These are phyloP conservation scores for Colletotrichum brevisporum DNA, from an alignment of 2,329 filamentous ascomycete genomes.

Conservation along the genomic window DNA sequence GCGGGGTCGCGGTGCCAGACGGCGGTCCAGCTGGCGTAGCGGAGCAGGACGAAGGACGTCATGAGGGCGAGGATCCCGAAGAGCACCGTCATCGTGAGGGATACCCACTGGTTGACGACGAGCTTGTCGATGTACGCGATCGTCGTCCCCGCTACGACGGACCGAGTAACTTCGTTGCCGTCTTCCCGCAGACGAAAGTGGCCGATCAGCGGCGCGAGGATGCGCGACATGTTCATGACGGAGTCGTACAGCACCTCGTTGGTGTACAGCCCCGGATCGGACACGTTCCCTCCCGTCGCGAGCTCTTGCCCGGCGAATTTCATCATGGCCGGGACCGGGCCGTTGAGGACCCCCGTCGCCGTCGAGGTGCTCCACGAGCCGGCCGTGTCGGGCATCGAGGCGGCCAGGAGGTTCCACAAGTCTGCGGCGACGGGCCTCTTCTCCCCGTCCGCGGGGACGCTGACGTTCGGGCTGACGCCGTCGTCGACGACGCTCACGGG, in stretches of 20 bases:
- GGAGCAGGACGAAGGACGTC: background rate
- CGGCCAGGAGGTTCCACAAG: background rate
- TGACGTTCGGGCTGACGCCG: constrained; percentile 1
- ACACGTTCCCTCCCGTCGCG: background rate
- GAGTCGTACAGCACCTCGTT: background rate
- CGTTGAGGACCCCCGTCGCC: background rate
- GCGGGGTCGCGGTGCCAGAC: background rate
- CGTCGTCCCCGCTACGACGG: background rate
- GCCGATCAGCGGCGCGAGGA: background rate
- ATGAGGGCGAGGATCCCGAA: background rate
- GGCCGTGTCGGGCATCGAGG: background rate
- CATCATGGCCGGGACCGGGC: background rate
- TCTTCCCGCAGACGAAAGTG: background rate
- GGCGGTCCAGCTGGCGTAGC: background rate
- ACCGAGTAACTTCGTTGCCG: too few species aligned
- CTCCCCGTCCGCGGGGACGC: background rate
- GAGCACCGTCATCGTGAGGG: background rate
- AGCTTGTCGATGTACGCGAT: background rate
- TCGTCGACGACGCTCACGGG: constrained; percentile 11
- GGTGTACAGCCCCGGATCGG: background rate
- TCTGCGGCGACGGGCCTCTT: background rate
- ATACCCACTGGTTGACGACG: background rate
- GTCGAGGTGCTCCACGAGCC: background rate
- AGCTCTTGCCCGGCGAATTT: background rate
- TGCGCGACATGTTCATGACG: background rate